phyloP scores from a whole-genome alignment of 257 asterid species.

The Schizonepeta tenuifolia region DNA sequence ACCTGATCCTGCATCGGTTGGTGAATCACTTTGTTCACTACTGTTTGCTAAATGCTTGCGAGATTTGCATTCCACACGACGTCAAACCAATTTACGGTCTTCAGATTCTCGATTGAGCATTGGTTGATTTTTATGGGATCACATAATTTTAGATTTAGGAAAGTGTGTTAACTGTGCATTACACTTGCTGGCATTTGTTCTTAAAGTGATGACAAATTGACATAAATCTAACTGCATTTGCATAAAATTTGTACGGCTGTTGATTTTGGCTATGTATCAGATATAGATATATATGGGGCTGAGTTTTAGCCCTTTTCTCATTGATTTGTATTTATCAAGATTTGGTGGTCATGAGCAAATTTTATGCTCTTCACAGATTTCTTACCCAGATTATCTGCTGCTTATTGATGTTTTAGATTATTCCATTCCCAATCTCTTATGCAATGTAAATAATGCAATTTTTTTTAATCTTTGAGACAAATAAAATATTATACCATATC shows the following conservation, averaged over 20 bases:
- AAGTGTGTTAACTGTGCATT: slow-evolving; percentile 42
- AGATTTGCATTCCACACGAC: too few relatives aligned
- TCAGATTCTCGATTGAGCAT: slow-evolving; percentile 85
- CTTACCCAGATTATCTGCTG: too few relatives aligned
- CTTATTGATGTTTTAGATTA: background rate
- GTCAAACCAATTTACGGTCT: too few relatives aligned
- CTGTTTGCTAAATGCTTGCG: too few relatives aligned
- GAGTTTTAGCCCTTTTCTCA: slow-evolving; percentile 24
- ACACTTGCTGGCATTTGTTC: slow-evolving; percentile 40
- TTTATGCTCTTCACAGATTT: too few relatives aligned
- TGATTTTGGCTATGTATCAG: slow-evolving; percentile 51
- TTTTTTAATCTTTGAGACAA: too few relatives aligned
- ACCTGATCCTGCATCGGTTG: too few relatives aligned
- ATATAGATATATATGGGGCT: slow-evolving; percentile 19
- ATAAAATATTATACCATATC: too few relatives aligned
- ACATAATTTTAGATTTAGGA: slow-evolving; percentile 34
- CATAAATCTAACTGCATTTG: slow-evolving; percentile 49
- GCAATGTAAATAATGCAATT: too few relatives aligned
- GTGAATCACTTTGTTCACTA: too few relatives aligned
- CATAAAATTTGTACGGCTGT: slow-evolving; percentile 66
- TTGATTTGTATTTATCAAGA: slow-evolving; percentile 34
- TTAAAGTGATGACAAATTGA: slow-evolving; percentile 34
- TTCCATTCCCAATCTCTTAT: background rate
- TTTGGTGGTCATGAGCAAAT: background rate
- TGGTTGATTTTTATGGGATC: slow-evolving; percentile 48